Evolutionary conservation across 2,329 filamentous ascomycete genomes (phyloP).

Genomic region (Colletotrichum horii): DNA sequence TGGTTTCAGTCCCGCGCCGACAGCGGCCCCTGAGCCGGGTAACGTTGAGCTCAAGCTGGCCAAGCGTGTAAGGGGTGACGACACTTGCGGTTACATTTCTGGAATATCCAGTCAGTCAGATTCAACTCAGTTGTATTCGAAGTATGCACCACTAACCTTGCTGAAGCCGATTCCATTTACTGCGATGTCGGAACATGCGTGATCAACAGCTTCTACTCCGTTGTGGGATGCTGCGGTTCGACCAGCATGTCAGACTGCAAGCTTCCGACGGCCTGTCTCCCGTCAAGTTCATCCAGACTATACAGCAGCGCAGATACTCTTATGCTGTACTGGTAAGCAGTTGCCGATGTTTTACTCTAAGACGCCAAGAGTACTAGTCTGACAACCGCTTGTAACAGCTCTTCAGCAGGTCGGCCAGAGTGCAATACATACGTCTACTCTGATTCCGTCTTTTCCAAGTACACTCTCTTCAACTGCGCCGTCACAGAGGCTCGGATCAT

Average conservation of each 20-base stretch:
- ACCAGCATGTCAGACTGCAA: conserved; percentile 25
- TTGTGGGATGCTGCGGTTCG: conserved; percentile 36
- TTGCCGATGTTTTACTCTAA: background rate
- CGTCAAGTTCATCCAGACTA: conserved; percentile 24
- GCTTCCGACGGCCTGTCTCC: conserved; percentile 31
- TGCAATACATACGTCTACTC: conserved; percentile 35
- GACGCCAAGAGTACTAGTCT: background rate
- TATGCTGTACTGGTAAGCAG: conserved; percentile 36
- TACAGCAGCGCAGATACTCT: conserved; percentile 28
- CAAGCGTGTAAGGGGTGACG: conserved; percentile 28
- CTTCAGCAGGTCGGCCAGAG: conserved; percentile 25
- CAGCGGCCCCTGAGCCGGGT: conserved; percentile 23
- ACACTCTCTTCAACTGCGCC: conserved; percentile 34
- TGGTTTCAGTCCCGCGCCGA: conserved; percentile 17
- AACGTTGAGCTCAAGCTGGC: conserved; percentile 15
- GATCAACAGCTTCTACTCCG: conserved; percentile 29
- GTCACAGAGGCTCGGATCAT: conserved; percentile 24
- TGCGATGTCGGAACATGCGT: conserved; percentile 32
- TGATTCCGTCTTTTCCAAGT: conserved; percentile 25
- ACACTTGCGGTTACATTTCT: conserved; percentile 36
- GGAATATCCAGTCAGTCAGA: conserved; percentile 27
- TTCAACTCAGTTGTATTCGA: too few species aligned
- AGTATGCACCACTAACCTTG: background rate
- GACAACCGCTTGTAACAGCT: conserved; percentile 17
- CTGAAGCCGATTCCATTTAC: conserved; percentile 27